Conservation (phyloP, 2,329 filamentous ascomycete genomes). For the Grosmannia huntii region DNA sequence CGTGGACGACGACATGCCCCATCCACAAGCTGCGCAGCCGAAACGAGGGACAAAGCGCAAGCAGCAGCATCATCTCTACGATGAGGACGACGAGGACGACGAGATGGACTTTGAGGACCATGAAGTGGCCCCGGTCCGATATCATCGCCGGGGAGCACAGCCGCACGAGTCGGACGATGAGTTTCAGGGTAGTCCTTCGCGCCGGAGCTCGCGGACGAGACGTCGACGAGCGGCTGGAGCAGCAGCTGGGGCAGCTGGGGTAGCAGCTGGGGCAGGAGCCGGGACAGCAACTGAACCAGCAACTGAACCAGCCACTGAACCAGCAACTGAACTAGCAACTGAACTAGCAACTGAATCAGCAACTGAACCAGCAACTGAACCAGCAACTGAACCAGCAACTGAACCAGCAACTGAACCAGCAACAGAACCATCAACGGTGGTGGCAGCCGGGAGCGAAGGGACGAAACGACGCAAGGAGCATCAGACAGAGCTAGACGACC, state of each 20-base stretch:
- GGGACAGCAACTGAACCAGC: not conserved
- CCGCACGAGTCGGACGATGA: conserved; percentile 4
- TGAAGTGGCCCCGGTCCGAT: not conserved
- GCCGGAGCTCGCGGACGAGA: not conserved
- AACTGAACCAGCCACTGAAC: not conserved
- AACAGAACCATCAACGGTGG: not conserved
- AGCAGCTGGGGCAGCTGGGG: not conserved
- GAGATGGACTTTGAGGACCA: conserved; percentile 1
- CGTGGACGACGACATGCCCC: not conserved
- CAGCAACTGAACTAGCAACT: not conserved
- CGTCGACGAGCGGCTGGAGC: not conserved
- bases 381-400: not conserved
- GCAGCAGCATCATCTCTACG: not conserved
- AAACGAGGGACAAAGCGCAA: conserved; percentile 11
- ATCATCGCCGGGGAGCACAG: not conserved
- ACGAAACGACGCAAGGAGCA: not conserved
- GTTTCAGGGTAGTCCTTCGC: not conserved
- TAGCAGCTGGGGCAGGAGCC: not conserved
- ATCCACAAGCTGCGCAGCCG: not conserved
- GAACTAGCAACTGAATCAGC: not conserved
- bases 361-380: not conserved
- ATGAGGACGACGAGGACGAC: not conserved
- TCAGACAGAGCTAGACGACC: not conserved
- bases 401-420: not conserved
- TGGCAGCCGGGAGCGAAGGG: not conserved